phyloP scores from a whole-genome alignment of 2,329 filamentous ascomycete species.

The Aureobasidium sp. region DNA sequence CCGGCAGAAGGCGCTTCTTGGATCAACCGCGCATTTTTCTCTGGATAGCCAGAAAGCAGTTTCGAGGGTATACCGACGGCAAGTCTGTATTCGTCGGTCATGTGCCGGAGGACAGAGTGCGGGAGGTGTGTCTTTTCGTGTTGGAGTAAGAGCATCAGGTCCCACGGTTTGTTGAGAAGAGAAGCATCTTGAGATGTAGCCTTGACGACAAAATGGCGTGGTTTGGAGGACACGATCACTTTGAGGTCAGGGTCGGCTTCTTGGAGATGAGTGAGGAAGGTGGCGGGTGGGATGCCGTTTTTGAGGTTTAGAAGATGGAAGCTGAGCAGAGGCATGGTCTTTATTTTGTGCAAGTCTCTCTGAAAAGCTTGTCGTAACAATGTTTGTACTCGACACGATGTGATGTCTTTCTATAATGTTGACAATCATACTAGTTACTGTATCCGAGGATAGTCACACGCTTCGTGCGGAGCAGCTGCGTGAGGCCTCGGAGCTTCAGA shows the following conservation, averaged over 20 bases:
- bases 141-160: conserved; percentile 42
- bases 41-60: conserved; percentile 33
- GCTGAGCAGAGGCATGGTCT: conserved; percentile 44
- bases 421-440: too few species aligned
- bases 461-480: background rate
- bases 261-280: conserved; percentile 37
- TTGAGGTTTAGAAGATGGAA: conserved; percentile 41
- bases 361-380: background rate
- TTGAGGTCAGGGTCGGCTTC: conserved; percentile 26
- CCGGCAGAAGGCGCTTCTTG: conserved; percentile 30
- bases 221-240: conserved; percentile 38
- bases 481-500: conserved; percentile 2
- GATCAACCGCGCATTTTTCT: conserved; percentile 34
- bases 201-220: conserved; percentile 45
- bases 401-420: too few species aligned
- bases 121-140: conserved; percentile 22
- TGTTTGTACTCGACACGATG: background rate
- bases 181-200: conserved; percentile 38
- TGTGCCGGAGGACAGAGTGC: conserved; percentile 22
- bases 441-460: conserved; percentile 1
- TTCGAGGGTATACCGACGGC: conserved; percentile 39
- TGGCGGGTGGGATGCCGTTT: conserved; percentile 26
- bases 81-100: conserved; percentile 28
- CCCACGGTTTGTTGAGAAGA: conserved; percentile 40
- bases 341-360: background rate